phyloP scores from a whole-genome alignment of 495 filamentous ascomycete genomes.

The Penicillium cosmopolitanum region DNA sequence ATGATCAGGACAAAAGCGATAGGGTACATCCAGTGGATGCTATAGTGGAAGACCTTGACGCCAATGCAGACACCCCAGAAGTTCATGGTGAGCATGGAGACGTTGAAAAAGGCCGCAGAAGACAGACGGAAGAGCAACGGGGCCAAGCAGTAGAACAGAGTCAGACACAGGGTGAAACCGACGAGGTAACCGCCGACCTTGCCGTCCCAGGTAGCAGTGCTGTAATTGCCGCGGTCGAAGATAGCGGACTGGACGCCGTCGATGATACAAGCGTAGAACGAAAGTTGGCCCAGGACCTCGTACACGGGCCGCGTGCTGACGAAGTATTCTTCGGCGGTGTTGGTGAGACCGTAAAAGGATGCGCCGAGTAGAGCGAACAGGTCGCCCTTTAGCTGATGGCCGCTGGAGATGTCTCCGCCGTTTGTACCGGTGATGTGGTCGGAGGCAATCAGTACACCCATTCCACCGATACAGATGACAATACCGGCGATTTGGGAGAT shows the following conservation, averaged over 20 bases:
- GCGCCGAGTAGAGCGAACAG: slow-evolving; percentile 88
- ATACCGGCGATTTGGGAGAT: slow-evolving; percentile 82
- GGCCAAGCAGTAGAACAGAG: slow-evolving; percentile 83
- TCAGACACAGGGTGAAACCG: slow-evolving; percentile 83
- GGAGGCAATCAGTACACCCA: slow-evolving; percentile 84
- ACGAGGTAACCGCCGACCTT: slow-evolving; percentile 77
- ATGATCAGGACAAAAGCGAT: slow-evolving; percentile 94
- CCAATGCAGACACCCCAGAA: slow-evolving; percentile 97
- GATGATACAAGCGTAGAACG: slow-evolving; percentile 87
- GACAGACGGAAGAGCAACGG: slow-evolving; percentile 87
- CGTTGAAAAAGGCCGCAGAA: slow-evolving; percentile 94
- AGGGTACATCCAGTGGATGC: slow-evolving; percentile 89
- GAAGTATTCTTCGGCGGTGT: slow-evolving; percentile 91
- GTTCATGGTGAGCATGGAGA: slow-evolving; percentile 89
- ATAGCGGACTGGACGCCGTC: slow-evolving; percentile 88
- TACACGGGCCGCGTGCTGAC: slow-evolving; percentile 85
- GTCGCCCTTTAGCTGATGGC: slow-evolving; percentile 84
- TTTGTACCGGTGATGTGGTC: slow-evolving; percentile 77
- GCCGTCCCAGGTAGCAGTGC: slow-evolving; percentile 64
- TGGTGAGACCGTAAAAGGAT: slow-evolving; percentile 88
- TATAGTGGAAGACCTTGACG: slow-evolving; percentile 77
- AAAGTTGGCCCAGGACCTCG: slow-evolving; percentile 90
- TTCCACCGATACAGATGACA: slow-evolving; percentile 86
- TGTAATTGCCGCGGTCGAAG: slow-evolving; percentile 80
- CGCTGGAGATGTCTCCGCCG: slow-evolving; percentile 60